phyloP scores from a whole-genome alignment of 2,329 filamentous ascomycete species.

The Fusarium sp. region DNA sequence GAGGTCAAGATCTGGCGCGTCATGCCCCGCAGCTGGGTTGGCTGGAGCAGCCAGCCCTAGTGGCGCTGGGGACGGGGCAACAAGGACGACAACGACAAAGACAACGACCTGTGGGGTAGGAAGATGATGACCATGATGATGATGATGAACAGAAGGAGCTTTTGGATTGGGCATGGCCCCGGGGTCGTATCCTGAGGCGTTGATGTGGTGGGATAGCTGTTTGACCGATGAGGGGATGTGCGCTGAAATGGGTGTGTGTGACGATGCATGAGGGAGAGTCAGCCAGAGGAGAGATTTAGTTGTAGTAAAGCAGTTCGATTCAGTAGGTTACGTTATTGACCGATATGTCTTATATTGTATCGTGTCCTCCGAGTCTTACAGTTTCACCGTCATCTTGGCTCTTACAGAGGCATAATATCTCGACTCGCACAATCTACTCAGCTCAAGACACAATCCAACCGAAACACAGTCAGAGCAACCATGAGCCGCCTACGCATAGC shows the following conservation, averaged over 20 bases:
- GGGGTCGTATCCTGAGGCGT: slow-evolving; percentile 24
- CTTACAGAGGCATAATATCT: slow-evolving; percentile 2
- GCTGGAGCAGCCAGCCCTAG: slow-evolving; percentile 78
- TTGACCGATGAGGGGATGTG: slow-evolving; percentile 2
- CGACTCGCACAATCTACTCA: slow-evolving; percentile 10
- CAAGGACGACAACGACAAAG: slow-evolving; percentile 17
- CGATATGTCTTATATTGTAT: slow-evolving; percentile 34
- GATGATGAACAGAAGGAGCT: slow-evolving; percentile 26
- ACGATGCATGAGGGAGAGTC: slow-evolving; percentile 8
- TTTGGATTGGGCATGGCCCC: slow-evolving; percentile 15
- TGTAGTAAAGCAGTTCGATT: slow-evolving; percentile 44
- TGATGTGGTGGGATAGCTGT: slow-evolving; percentile 23
- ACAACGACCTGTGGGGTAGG: slow-evolving; percentile 15
- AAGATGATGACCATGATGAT: slow-evolving; percentile 24
- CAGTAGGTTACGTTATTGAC: slow-evolving; percentile 45
- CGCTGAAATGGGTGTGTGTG: slow-evolving; percentile 12
- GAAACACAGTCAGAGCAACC: slow-evolving; percentile 5
- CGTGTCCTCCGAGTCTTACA: slow-evolving; percentile 3
- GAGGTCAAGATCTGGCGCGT: slow-evolving; percentile 98
- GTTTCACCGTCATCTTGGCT: not conserved
- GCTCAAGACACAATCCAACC: slow-evolving; percentile 10
- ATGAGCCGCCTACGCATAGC: slow-evolving; percentile 17
- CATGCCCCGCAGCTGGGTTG: slow-evolving; percentile 91
- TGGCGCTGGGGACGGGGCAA: slow-evolving; percentile 42
- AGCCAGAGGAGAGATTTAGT: slow-evolving; percentile 32